These are phyloP conservation scores for Aphanocladium album DNA, from an alignment of 2,329 filamentous ascomycete species.

Conservation along the genomic window DNA sequence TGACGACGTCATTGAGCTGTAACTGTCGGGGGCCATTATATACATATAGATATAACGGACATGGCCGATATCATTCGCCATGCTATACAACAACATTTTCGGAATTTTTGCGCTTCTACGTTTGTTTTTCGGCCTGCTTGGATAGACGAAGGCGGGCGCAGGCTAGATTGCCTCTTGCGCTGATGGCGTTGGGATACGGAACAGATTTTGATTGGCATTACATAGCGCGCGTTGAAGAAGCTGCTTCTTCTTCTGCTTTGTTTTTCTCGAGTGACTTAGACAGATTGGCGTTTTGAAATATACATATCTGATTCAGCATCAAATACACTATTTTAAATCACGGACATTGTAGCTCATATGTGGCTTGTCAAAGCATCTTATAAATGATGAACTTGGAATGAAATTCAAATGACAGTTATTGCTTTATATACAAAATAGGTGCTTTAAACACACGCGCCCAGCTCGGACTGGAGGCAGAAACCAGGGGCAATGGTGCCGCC, in stretches of 20 bases:
- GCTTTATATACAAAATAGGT: background rate
- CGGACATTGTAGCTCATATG: no score
- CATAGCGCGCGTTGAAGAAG: background rate
- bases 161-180: background rate
- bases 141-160: constrained; percentile 3
- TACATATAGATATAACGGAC: constrained; percentile 7
- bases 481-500: constrained; percentile 52
- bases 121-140: constrained; percentile 1
- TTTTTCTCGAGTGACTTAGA: background rate
- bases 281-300: background rate
- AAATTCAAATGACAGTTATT: background rate
- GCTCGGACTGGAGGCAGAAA: background rate
- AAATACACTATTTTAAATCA: no score
- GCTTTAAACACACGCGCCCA: background rate
- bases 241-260: background rate
- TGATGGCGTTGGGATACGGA: constrained; percentile 9
- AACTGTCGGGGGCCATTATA: background rate
- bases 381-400: background rate
- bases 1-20: constrained; percentile 15
- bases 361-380: no score
- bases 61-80: background rate
- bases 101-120: background rate
- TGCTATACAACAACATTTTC: constrained; percentile 6
- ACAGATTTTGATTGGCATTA: constrained; percentile 7
- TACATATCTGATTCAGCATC: background rate